A percentile compares a stretch with the other conserved stretches of the same genome.
phyloP scores from a whole-genome alignment of 768 basidiomycete genomes.

The Termitomyces heimii region DNA sequence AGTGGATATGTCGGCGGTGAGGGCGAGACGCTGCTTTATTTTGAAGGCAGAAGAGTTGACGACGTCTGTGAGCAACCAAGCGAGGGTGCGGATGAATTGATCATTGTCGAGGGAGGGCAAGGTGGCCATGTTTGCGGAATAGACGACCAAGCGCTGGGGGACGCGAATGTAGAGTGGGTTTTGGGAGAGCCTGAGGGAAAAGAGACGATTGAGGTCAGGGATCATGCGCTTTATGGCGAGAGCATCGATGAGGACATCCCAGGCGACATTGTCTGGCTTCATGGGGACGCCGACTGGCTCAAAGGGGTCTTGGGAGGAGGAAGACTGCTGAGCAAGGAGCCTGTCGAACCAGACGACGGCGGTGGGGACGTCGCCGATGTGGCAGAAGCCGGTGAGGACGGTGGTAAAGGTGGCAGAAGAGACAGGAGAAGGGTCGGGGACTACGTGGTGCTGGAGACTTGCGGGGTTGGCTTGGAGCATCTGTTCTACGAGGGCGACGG shows the following conservation, averaged over 20 bases:
- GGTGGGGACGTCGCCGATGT: slow-evolving; percentile 50
- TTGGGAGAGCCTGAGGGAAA: slow-evolving; percentile 30
- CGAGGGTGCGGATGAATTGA: slow-evolving; percentile 13
- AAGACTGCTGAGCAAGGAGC: slow-evolving; percentile 36
- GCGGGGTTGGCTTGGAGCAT: slow-evolving; percentile 53
- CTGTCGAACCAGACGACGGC: slow-evolving; percentile 71
- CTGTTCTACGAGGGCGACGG: slow-evolving; percentile 56
- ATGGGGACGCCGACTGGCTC: slow-evolving; percentile 36
- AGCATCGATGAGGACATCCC: slow-evolving; percentile 53
- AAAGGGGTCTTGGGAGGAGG: slow-evolving; percentile 29
- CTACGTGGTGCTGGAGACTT: slow-evolving; percentile 25
- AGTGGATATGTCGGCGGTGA: slow-evolving; percentile 21
- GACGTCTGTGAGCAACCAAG: slow-evolving; percentile 14
- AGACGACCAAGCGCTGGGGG: slow-evolving; percentile 36
- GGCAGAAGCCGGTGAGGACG: slow-evolving; percentile 63
- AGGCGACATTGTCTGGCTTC: slow-evolving; percentile 49
- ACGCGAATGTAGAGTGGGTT: slow-evolving; percentile 27
- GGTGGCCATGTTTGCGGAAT: slow-evolving; percentile 28
- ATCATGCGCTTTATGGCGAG: slow-evolving; percentile 44
- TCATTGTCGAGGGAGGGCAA: slow-evolving; percentile 14
- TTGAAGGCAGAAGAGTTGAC: neutral
- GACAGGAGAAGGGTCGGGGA: slow-evolving; percentile 47
- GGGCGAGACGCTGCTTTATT: neutral
- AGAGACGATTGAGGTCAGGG: slow-evolving; percentile 52
- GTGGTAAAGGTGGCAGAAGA: slow-evolving; percentile 57